Evolutionary conservation across 306 rosid genomes (phyloP).

Genomic region (Prunus padus): DNA sequence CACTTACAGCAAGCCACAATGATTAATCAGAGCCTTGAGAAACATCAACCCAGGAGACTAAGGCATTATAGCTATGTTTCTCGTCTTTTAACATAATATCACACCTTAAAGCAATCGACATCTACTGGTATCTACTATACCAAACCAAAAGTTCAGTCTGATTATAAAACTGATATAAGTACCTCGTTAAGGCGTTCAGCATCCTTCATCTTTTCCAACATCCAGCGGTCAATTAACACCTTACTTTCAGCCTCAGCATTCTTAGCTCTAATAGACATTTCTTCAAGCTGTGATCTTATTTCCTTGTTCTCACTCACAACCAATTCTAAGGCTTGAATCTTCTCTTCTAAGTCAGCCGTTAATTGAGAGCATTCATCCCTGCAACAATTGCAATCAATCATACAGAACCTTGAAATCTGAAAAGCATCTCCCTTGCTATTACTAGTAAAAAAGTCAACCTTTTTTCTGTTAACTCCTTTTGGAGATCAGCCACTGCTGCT

Average conservation of each 20-base stretch:
- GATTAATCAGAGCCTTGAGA: background rate
- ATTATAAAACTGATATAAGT: slow-evolving; percentile 11
- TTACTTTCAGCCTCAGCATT: slow-evolving; percentile 86
- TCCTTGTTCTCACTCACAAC: slow-evolving; percentile 71
- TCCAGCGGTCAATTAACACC: slow-evolving; percentile 92
- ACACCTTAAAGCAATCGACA: background rate
- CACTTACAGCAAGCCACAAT: background rate
- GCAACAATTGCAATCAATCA: slow-evolving; percentile 28
- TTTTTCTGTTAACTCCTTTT: slow-evolving; percentile 57
- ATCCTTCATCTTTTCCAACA: slow-evolving; percentile 97
- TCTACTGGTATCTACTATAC: slow-evolving; percentile 17
- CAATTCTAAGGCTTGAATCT: slow-evolving; percentile 68
- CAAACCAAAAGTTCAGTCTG: slow-evolving; percentile 3
- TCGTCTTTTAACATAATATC: background rate
- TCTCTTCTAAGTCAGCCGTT: slow-evolving; percentile 69
- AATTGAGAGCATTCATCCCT: slow-evolving; percentile 76
- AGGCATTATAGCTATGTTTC: background rate
- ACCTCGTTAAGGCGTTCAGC: slow-evolving; percentile 99
- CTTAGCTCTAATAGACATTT: slow-evolving; percentile 55
- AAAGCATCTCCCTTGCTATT: background rate
- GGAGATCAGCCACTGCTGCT: slow-evolving; percentile 41
- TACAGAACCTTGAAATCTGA: slow-evolving; percentile 12
- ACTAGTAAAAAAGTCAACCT: slow-evolving; percentile 42
- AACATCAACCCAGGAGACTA: background rate
- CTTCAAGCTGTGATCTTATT: slow-evolving; percentile 62